Evolutionary conservation across 768 basidiomycete genomes (phyloP).

Genomic region (Mycena belliarum): DNA sequence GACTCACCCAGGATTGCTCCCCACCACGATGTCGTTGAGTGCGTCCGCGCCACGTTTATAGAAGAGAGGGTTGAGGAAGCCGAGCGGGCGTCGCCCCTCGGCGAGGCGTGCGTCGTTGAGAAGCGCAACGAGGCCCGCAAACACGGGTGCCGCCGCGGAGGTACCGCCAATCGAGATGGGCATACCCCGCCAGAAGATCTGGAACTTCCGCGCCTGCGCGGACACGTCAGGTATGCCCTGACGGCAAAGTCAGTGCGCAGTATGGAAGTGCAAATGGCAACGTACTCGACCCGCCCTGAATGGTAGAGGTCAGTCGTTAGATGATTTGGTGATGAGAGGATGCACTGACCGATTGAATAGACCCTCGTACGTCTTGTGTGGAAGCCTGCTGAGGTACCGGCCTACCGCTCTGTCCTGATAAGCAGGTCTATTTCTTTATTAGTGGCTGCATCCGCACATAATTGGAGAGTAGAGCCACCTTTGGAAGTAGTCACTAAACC

Average conservation of each 20-base stretch:
- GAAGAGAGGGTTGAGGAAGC: constrained; percentile 67
- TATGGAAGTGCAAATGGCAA: not conserved
- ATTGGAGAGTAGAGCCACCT: constrained; percentile 20
- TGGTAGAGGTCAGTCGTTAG: not conserved
- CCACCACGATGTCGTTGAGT: constrained; percentile 61
- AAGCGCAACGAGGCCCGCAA: constrained; percentile 63
- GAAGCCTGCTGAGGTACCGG: constrained; percentile 46
- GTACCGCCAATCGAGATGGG: constrained; percentile 56
- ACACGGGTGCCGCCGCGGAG: constrained; percentile 63
- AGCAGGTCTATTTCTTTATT: constrained; percentile 47
- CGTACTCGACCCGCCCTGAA: constrained; percentile 54
- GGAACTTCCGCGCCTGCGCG: constrained; percentile 54
- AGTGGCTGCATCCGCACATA: constrained; percentile 24
- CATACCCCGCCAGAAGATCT: constrained; percentile 44
- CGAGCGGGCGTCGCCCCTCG: constrained; percentile 45
- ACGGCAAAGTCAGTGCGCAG: not conserved
- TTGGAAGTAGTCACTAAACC: constrained; percentile 66
- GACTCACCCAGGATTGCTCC: constrained; percentile 51
- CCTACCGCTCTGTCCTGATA: constrained; percentile 53
- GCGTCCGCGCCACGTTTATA: constrained; percentile 43
- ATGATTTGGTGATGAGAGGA: constrained; percentile 21
- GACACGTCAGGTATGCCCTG: constrained; percentile 69
- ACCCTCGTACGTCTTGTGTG: constrained; percentile 52
- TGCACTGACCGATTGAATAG: constrained; percentile 68
- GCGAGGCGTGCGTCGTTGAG: constrained; percentile 63